Evolutionary conservation across 306 rosid species (phyloP).

Genomic region (Vigna trinervia): DNA sequence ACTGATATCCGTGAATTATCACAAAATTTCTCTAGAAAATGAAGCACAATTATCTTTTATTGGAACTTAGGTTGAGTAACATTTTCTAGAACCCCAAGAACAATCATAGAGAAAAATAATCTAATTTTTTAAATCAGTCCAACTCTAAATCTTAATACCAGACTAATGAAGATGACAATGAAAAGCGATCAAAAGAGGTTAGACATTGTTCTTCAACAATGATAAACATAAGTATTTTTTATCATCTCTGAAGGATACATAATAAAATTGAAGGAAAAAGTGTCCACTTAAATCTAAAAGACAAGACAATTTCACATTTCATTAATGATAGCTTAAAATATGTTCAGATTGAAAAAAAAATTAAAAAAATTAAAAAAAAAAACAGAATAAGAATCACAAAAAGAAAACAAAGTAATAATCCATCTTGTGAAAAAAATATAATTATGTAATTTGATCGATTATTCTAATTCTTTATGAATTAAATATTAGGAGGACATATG

Average conservation of each 20-base stretch:
- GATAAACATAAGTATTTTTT: neutral
- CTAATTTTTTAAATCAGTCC: slow-evolving; percentile 97
- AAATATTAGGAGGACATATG: neutral
- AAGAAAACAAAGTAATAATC: neutral
- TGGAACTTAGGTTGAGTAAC: slow-evolving; percentile 95
- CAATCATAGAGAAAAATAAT: slow-evolving; percentile 97
- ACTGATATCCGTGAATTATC: slow-evolving; percentile 97
- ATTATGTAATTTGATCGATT: slow-evolving; percentile 27
- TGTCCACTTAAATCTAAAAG: slow-evolving; percentile 14
- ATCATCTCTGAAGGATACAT: slow-evolving; percentile 30
- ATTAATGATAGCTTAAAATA: slow-evolving; percentile 28
- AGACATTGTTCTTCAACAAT: slow-evolving; percentile 45
- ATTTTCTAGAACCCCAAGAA: slow-evolving; percentile 96
- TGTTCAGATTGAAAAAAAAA: slow-evolving; percentile 15
- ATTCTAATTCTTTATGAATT: slow-evolving; percentile 28
- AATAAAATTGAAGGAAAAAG: slow-evolving; percentile 35
- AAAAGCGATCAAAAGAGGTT: slow-evolving; percentile 87
- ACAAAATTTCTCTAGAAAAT: slow-evolving; percentile 92
- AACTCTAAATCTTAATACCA: slow-evolving; percentile 97
- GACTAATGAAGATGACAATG: slow-evolving; percentile 97
- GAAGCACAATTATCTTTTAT: slow-evolving; percentile 97
- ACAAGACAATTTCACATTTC: slow-evolving; percentile 19
- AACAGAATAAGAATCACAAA: slow-evolving; percentile 13
- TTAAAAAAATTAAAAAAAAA: neutral
- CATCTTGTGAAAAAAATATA: slow-evolving; percentile 3